Percentiles rank a stretch among this genome's conserved stretches.
Conservation (phyloP, 352 stramenopile species). For the Pythium periplocum region DNA sequence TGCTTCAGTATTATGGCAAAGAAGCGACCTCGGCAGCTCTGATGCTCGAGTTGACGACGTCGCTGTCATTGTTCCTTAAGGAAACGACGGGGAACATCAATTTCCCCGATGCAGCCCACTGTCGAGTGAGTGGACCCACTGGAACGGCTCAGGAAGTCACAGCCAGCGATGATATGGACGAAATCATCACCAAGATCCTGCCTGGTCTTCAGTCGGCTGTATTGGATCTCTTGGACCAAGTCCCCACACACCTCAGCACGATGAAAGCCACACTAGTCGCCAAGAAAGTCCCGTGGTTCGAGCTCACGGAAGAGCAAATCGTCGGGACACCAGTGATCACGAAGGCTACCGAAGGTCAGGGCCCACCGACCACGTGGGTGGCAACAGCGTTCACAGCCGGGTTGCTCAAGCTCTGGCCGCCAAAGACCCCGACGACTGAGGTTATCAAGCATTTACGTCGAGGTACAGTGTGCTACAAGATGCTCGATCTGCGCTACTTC, state of each 20-base stretch:
- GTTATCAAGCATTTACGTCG: slow-evolving; percentile 20
- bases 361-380: slow-evolving; percentile 21
- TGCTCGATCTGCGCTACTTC: slow-evolving; percentile 29
- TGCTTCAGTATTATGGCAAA: slow-evolving; percentile 22
- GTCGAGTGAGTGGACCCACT: slow-evolving; percentile 19
- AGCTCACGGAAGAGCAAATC: slow-evolving; percentile 17
- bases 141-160: slow-evolving; percentile 6
- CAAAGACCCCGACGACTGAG: slow-evolving; percentile 24
- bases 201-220: slow-evolving; percentile 20
- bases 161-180: slow-evolving; percentile 19
- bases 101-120: slow-evolving; percentile 32
- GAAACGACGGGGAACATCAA: slow-evolving; percentile 28
- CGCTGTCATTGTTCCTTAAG: slow-evolving; percentile 24
- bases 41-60: slow-evolving; percentile 23
- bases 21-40: slow-evolving; percentile 16
- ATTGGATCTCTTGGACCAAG: slow-evolving; percentile 19
- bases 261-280: slow-evolving; percentile 20
- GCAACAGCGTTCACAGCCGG: slow-evolving; percentile 26
- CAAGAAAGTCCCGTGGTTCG: slow-evolving; percentile 10
- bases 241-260: slow-evolving; percentile 7
- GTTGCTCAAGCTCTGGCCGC: slow-evolving; percentile 35
- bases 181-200: slow-evolving; percentile 33
- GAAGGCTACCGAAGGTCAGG: slow-evolving; percentile 17
- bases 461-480: slow-evolving; percentile 31
- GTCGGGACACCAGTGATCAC: slow-evolving; percentile 24